Base-by-base conservation (phyloP, 1,139 yeast genomes). In the Yarrowia galli region DNA sequence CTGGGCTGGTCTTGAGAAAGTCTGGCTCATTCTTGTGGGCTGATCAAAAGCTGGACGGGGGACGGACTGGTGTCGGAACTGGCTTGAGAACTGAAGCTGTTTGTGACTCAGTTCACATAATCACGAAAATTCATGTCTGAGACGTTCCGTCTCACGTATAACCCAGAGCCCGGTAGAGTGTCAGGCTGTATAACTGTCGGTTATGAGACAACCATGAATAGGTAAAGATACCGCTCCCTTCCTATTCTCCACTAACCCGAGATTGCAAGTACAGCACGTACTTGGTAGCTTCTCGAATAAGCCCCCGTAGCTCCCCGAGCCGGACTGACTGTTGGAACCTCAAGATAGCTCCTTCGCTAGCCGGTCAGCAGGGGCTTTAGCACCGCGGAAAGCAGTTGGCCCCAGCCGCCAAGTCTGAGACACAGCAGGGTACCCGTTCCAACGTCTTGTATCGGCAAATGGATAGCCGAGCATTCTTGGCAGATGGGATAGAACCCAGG, bases 321-420 rank as follows among this genome's bases (percentile, higher is more conserved):
- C 40, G 40, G 36, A 35, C 2, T 12, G 36, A 9, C 36, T 35
- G 40, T 16, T 36, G n/a, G 16, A 16, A 36, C 3, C 4, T 15
- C 23, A 12, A 2, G 22, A 2, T 4, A 18, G 18, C 9, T 7
- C 32, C 32, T 10, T 8, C 32, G 10, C 46, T 42, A 42, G 46
- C 15, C 7, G 32, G 3, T 23, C 32, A 15, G 32, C 49, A 42
- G 49, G 18, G 32, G 49, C 15, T 15, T 45, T 45, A 45, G 49
- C 49, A 12, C 49, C 32, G 32, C 49, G 49, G 49, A 45, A 45
- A 20, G 25, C 23, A 13, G 25, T 20, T 18, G 1, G 18, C 15
- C 16, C 25, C 48, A 22, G 48, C 28, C 12, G 49, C 49, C 32
- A 45, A 45, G 49, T 22, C 45, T 42, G 45, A 42, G 45, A 42